A percentile compares a stretch with the other conserved stretches of the same genome.
Conservation (phyloP, 78 protist species). For the Protostelium mycophagum region DNA sequence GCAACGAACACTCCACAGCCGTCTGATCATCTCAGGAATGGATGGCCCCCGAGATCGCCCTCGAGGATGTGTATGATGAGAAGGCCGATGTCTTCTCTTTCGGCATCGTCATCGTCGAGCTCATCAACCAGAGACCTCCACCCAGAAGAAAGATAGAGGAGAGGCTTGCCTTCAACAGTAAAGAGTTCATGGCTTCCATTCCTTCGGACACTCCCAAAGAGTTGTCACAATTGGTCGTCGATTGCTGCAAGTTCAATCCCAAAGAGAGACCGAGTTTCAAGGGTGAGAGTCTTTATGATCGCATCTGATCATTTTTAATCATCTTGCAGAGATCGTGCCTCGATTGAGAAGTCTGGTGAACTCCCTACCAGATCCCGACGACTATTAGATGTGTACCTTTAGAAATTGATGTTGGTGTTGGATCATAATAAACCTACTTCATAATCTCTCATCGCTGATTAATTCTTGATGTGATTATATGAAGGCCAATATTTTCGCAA, state of each 20-base stretch:
- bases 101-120: slow-evolving; percentile 57
- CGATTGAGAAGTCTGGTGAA: not conserved
- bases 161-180: slow-evolving; percentile 25
- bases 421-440: too few relatives aligned
- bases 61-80: slow-evolving; percentile 29
- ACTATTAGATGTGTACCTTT: too few relatives aligned
- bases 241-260: slow-evolving; percentile 25
- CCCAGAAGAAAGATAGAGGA: slow-evolving; percentile 31
- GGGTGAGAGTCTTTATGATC: not conserved
- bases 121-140: slow-evolving; percentile 27
- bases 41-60: slow-evolving; percentile 59
- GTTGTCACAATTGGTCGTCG: slow-evolving; percentile 12
- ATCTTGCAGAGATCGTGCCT: not conserved
- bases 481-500: too few relatives aligned
- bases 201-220: slow-evolving; percentile 45
- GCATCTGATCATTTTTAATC: not conserved
- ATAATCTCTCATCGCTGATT: too few relatives aligned
- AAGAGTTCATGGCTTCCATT: slow-evolving; percentile 23
- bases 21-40: slow-evolving; percentile 40
- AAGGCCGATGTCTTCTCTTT: slow-evolving; percentile 49
- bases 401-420: too few relatives aligned
- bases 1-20: too few relatives aligned
- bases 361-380: not conserved
- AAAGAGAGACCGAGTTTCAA: slow-evolving; percentile 37
- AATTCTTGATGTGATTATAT: too few relatives aligned